Percentiles rank a stretch among this genome's conserved stretches.
Conservation (phyloP, 1,284 basidiomycete genomes). For the Naganishia sp. region DNA sequence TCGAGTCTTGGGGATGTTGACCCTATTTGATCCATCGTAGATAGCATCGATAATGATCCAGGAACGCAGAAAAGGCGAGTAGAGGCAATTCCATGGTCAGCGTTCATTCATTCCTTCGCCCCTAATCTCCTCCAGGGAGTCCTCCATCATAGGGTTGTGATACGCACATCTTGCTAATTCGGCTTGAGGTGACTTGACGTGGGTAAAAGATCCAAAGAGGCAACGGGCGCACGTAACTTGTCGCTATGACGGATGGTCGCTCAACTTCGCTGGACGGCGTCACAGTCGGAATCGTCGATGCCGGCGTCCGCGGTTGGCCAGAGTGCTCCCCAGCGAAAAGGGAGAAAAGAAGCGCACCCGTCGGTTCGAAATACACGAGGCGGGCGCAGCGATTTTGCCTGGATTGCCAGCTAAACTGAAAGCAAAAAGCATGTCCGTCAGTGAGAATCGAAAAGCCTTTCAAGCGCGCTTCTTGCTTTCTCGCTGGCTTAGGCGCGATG, state of each 20-base stretch:
- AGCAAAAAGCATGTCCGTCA: not conserved
- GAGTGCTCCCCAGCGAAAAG: not conserved
- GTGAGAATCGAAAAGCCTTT: not conserved
- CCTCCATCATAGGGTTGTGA: not conserved
- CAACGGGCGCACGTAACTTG: constrained; percentile 2
- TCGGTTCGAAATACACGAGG: not conserved
- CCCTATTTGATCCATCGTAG: constrained; percentile 32
- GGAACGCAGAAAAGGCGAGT: not conserved
- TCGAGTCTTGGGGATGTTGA: constrained; percentile 47
- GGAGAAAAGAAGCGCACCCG: not conserved
- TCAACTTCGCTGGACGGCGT: constrained; percentile 2
- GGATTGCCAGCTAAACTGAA: not conserved
- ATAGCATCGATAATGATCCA: not conserved
- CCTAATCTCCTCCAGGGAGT: not conserved
- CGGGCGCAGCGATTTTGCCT: not conserved
- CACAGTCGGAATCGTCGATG: not conserved
- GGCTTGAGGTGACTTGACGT: constrained; percentile 30
- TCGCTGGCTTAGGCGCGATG: not conserved
- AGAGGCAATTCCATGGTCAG: constrained; percentile 19
- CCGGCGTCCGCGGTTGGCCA: not conserved
- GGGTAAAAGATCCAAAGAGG: constrained; percentile 8
- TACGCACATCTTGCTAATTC: constrained; percentile 32
- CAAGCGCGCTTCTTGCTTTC: not conserved
- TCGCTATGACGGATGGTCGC: constrained; percentile 1
- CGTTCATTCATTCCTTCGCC: not conserved